phyloP scores from a whole-genome alignment of 2,329 filamentous ascomycete genomes.

The Elsinoe fawcettii region DNA sequence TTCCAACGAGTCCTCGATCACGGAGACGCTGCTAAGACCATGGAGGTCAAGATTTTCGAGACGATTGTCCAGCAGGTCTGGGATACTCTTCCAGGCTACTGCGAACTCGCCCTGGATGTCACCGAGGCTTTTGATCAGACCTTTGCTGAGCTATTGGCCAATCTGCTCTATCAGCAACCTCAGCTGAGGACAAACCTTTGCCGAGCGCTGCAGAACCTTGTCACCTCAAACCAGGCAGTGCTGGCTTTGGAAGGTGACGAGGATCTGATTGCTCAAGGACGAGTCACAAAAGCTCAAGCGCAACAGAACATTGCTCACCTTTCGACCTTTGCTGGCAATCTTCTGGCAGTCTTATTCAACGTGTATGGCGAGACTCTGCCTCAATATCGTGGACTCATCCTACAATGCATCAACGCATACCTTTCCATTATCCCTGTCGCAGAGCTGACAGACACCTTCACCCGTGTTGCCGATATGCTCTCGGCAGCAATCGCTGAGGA shows the following conservation, averaged over 20 bases:
- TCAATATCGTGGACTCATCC: constrained; percentile 79
- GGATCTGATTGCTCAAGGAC: constrained; percentile 67
- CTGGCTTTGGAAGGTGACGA: constrained; percentile 59
- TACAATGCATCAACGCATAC: constrained; percentile 92
- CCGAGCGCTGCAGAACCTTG: constrained; percentile 72
- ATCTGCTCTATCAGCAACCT: constrained; percentile 85
- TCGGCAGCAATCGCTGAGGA: constrained; percentile 58
- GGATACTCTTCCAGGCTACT: constrained; percentile 90
- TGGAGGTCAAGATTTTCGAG: constrained; percentile 97
- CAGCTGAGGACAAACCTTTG: constrained; percentile 83
- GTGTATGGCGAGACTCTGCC: constrained; percentile 95
- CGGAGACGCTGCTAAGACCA: constrained; percentile 74
- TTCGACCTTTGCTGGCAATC: constrained; percentile 70
- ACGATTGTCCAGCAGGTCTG: constrained; percentile 93
- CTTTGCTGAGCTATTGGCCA: constrained; percentile 86
- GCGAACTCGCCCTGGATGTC: constrained; percentile 75
- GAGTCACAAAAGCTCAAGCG: constrained; percentile 67
- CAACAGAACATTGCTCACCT: constrained; percentile 76
- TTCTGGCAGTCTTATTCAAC: constrained; percentile 96
- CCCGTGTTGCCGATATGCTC: constrained; percentile 76
- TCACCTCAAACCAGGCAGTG: constrained; percentile 86
- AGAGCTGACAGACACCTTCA: constrained; percentile 82
- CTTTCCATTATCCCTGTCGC: constrained; percentile 59
- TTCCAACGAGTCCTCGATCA: constrained; percentile 84
- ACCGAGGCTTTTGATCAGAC: constrained; percentile 64